Evolutionary conservation across 2,329 filamentous ascomycete genomes (phyloP).

Genomic region (Hymenoscyphus infarciens): DNA sequence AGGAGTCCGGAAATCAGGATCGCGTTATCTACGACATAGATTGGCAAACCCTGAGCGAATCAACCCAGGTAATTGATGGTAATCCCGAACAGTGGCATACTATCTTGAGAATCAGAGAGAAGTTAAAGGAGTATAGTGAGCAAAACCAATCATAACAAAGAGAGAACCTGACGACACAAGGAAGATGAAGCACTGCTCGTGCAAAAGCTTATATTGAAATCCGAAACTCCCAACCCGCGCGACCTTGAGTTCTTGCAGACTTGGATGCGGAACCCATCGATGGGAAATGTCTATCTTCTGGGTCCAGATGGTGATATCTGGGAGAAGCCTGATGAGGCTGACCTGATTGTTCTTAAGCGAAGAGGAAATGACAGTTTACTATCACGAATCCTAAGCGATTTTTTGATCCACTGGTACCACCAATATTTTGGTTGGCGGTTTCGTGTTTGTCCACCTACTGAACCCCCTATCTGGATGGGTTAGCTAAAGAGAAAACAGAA

Average conservation of each 20-base stretch:
- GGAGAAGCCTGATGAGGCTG: background rate
- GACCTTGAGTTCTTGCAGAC: background rate
- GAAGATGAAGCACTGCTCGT: too few species aligned
- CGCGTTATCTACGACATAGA: background rate
- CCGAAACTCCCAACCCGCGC: background rate
- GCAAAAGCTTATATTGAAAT: too few species aligned
- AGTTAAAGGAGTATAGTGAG: background rate
- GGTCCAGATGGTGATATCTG: background rate
- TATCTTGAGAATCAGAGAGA: background rate
- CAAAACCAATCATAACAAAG: background rate
- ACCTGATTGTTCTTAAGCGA: too few species aligned
- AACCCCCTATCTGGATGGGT: too few species aligned
- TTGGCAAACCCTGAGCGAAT: background rate
- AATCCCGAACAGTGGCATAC: background rate
- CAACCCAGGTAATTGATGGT: background rate
- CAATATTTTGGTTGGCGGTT: too few species aligned
- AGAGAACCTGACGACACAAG: too few species aligned
- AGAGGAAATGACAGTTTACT: too few species aligned
- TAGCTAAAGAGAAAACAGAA: too few species aligned
- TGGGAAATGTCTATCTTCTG: background rate
- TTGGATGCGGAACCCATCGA: background rate
- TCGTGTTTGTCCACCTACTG: too few species aligned
- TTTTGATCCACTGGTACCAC: too few species aligned
- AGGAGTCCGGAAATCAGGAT: background rate
- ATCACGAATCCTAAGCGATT: too few species aligned